Conservation (phyloP, 305 asterid genomes). For the Fraxinus velutina region DNA sequence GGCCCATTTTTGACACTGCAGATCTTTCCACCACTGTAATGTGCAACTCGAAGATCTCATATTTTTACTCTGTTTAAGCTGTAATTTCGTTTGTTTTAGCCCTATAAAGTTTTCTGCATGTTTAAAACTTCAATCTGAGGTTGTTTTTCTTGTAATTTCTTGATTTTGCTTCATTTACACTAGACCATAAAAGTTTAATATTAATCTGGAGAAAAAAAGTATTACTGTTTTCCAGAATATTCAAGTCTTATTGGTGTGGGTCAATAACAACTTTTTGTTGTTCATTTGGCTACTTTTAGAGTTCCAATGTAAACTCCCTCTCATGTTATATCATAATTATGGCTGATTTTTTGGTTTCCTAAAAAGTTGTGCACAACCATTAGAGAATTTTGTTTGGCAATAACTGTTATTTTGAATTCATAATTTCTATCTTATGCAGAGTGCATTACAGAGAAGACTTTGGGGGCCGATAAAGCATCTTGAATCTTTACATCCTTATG, state of each 20-base stretch:
- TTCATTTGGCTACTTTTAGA: conserved; percentile 35
- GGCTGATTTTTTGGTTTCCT: not conserved
- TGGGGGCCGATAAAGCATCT: conserved; percentile 87
- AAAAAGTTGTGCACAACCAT: not conserved
- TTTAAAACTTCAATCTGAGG: conserved; percentile 20
- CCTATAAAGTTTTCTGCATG: not conserved
- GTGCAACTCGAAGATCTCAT: conserved; percentile 45
- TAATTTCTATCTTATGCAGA: conserved; percentile 44
- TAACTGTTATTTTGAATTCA: conserved; percentile 16
- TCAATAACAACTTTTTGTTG: conserved; percentile 29
- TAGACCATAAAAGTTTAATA: conserved; percentile 17
- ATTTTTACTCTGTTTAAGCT: conserved; percentile 10
- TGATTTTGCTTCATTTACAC: not conserved
- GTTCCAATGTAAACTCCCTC: conserved; percentile 25
- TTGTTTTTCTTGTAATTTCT: not conserved
- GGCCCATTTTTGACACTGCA: conserved; percentile 70
- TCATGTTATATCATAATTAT: conserved; percentile 28
- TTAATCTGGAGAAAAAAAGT: not conserved
- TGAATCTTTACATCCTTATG: conserved; percentile 70
- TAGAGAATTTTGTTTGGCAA: not conserved
- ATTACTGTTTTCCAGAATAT: not conserved
- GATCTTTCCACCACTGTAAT: conserved; percentile 59
- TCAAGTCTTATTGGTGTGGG: conserved; percentile 38
- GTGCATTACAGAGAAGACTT: conserved; percentile 57
- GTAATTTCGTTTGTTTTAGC: conserved; percentile 1